Evolutionary conservation across 345 rosid genomes (phyloP), one percentile per base, ranked within the genome.

Genomic region (Murraya koenigii): DNA sequence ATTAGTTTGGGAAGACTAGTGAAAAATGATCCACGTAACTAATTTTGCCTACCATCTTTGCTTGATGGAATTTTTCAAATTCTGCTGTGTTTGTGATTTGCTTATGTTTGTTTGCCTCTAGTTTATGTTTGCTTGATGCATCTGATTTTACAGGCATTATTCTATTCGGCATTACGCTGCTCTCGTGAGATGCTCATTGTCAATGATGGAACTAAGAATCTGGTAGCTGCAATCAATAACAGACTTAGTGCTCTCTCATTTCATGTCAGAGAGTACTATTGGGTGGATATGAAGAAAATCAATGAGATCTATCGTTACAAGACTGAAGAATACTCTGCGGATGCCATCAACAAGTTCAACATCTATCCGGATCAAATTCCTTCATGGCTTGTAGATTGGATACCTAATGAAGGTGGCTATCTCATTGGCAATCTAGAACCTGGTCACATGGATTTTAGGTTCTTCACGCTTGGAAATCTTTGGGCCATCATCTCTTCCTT

Each of bases 361-460:
- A 93, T 95, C 71, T 95, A 95, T 86, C 98, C 98, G 1, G 99
- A 94, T 15, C 99, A 96, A 80, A 92, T 96, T 84, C 91, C 99
- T 78, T 87, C 98, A 0, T 96, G 98, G 97, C 87, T 96, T 35
- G 97, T 90, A 20, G 98, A 92, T 79, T 96, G 98, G 96, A 84
- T 96, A 78, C 95, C 98, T 6, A 85, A 86, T 64, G 87, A 89
- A 72, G 99, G 99, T 9, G 99, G 99, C 55, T 96, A 94, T 83
- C 85, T 94, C 77, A 89, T 94, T 30, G 99, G 99, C 70, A 94
- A 96, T 76, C 83, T 94, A 65, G 97, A 96, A 80, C 97, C 99
- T 22, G 99, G 97, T 66, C 99, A 94, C 81, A 94, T 96, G 99
- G 99, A 96, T 84, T 96, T 96, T 73, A 87, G 99, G 79, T 96